Conservation (phyloP, 2,329 filamentous ascomycete species). For the Pyrenochaeta sp. region DNA sequence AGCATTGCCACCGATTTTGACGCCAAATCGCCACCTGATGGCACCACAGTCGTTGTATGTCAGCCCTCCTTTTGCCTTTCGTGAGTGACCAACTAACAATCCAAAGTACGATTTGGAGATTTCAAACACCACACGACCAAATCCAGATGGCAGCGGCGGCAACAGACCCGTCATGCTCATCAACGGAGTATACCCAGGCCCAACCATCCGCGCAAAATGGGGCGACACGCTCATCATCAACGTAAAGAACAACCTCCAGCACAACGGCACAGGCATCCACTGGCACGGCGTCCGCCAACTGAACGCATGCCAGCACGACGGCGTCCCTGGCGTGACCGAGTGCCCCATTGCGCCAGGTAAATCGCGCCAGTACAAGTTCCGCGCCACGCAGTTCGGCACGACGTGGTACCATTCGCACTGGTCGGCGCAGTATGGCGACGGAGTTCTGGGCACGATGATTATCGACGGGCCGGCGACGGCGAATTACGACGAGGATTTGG, state of each 20-base stretch:
- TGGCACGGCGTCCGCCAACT: slow-evolving; percentile 58
- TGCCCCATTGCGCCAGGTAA: slow-evolving; percentile 71
- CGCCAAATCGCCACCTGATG: slow-evolving; percentile 51
- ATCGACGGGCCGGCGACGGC: slow-evolving; percentile 52
- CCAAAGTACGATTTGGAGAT: slow-evolving; percentile 50
- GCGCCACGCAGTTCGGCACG: slow-evolving; percentile 58
- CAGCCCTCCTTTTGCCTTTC: not conserved
- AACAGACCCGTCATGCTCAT: slow-evolving; percentile 51
- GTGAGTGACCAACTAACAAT: slow-evolving; percentile 5
- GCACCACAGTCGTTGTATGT: slow-evolving; percentile 42
- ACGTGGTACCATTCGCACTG: slow-evolving; percentile 55
- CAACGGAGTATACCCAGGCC: slow-evolving; percentile 69
- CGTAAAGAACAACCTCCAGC: slow-evolving; percentile 45
- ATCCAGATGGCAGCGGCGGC: slow-evolving; percentile 50
- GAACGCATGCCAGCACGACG: slow-evolving; percentile 59
- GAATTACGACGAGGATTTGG: slow-evolving; percentile 67
- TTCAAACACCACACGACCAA: slow-evolving; percentile 49
- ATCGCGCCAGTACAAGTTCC: slow-evolving; percentile 65
- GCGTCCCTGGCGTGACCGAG: slow-evolving; percentile 61
- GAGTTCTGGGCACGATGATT: slow-evolving; percentile 50
- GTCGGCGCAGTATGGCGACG: slow-evolving; percentile 53
- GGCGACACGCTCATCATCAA: slow-evolving; percentile 51
- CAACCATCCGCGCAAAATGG: slow-evolving; percentile 50
- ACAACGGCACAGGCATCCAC: slow-evolving; percentile 60
- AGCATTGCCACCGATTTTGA: slow-evolving; percentile 56